A percentile compares a stretch with the other conserved stretches of the same genome.
Evolutionary conservation across 1,284 basidiomycete genomes (phyloP).

Genomic region (Ganoderma meredithae): DNA sequence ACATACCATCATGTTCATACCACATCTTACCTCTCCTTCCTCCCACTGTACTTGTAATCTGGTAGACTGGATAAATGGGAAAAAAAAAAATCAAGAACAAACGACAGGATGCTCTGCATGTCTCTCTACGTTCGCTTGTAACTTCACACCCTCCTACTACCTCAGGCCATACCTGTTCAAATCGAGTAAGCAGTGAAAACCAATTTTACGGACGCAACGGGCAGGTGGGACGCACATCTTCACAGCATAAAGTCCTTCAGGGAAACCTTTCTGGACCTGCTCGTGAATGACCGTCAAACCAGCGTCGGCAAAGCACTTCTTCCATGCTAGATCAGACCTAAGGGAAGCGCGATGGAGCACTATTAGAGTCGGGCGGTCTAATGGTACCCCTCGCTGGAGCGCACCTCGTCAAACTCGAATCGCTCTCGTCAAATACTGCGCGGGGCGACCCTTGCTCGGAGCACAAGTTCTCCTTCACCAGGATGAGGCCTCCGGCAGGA

Average conservation of each 20-base stretch:
- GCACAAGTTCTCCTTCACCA: conserved; percentile 95
- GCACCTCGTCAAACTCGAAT: conserved; percentile 90
- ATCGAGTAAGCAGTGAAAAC: background rate
- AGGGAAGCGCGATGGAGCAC: background rate
- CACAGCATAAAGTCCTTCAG: conserved; percentile 80
- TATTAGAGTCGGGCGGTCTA: background rate
- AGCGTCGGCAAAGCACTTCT: conserved; percentile 72
- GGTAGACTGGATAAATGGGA: background rate
- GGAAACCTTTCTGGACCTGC: conserved; percentile 81
- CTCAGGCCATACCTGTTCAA: conserved; percentile 65
- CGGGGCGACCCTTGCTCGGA: conserved; percentile 59
- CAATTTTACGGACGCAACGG: background rate
- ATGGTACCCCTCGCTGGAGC: conserved; percentile 30
- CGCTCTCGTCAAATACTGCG: conserved; percentile 83
- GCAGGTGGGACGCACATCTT: conserved; percentile 71
- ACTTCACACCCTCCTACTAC: conserved; percentile 35
- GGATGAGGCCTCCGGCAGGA: conserved; percentile 63
- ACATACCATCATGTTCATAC: conserved; percentile 7
- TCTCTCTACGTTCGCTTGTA: background rate
- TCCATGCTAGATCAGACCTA: conserved; percentile 88
- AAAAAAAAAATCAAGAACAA: background rate
- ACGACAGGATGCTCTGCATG: background rate
- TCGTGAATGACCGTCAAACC: conserved; percentile 75
- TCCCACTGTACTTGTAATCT: conserved; percentile 18
- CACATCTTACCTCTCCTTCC: conserved; percentile 1